Conservation (phyloP, 257 asterid species). For the Capsicum rhomboideum region DNA sequence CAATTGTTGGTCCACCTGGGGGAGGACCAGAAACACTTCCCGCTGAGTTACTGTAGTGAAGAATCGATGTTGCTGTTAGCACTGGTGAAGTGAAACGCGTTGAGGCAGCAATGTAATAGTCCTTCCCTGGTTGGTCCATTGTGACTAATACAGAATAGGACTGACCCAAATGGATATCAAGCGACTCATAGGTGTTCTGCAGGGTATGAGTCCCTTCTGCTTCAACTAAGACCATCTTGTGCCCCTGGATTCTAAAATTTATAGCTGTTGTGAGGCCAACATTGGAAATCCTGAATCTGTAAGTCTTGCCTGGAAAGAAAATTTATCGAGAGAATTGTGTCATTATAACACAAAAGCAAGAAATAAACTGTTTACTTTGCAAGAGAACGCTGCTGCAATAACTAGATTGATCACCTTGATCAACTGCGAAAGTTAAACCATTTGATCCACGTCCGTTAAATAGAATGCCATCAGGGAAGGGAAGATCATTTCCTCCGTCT, state of each 20-base stretch:
- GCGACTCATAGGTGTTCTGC: conserved; percentile 29
- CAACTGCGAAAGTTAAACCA: conserved; percentile 25
- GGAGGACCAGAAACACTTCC: conserved; percentile 24
- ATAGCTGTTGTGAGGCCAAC: conserved; percentile 33
- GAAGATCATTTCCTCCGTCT: conserved; percentile 31
- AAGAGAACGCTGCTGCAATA: background rate
- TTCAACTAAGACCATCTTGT: conserved; percentile 37
- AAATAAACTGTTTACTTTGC: background rate
- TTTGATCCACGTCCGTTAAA: conserved; percentile 36
- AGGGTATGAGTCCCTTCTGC: conserved; percentile 41
- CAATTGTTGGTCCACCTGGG: conserved; percentile 33
- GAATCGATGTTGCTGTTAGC: conserved; percentile 31
- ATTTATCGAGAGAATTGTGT: background rate
- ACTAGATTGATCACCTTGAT: conserved; percentile 23
- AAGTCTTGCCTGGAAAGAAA: conserved; percentile 27
- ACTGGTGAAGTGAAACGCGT: conserved; percentile 36
- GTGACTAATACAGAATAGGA: conserved; percentile 35
- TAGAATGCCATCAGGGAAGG: conserved; percentile 46
- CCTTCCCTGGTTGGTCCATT: conserved; percentile 33
- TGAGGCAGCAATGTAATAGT: conserved; percentile 25
- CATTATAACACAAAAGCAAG: background rate
- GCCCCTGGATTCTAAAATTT: conserved; percentile 39
- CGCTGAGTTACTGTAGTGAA: conserved; percentile 34
- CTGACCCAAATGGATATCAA: conserved; percentile 43
- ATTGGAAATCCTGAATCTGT: conserved; percentile 39